Evolutionary conservation across 768 basidiomycete species (phyloP), one percentile per base, ranked within the genome.

Genomic region (Amylocystis lapponica): DNA sequence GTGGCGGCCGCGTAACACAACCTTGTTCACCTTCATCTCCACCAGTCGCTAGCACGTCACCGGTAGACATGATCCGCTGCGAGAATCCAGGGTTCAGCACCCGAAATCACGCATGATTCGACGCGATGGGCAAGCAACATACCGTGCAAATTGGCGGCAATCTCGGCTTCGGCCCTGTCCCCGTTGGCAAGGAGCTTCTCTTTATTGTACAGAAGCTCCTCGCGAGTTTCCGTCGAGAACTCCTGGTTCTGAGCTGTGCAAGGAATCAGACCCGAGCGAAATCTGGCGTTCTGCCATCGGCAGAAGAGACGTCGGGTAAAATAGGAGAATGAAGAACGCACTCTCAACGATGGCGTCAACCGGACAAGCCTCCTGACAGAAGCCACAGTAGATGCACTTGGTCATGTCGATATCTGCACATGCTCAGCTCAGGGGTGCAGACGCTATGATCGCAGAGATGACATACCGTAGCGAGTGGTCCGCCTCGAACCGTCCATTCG

Each of bases 281-380:
- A n/a, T n/a, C n/a, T 4, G 19, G 20, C 14, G 40, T 32, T 17
- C 20, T 9, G 25, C 23, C 23, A 23, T 3, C 16, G 41, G n/a
- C 16, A 8, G 21, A 12, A 13, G 21, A 9, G 16, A 7, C 20
- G 41, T 20, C 20, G 26, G 39, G 8, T 26, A 14, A 16, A 30
- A 31, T 17, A n/a, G 39, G 27, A 10, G 21, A 17, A 16, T 39
- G 22, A 5, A 10, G 9, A 27, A 50, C 90, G 52, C 61, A 95
- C 94, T 95, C 72, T 98, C 96, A 42, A 99, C 96, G 56, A 99
- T 98, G 47, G 96, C 96, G 67, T 98, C 96, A 45, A 98, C 96
- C 2, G 96, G 96, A 64, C 96, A 99, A 23, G 96, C 96, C 69
- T 98, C 96, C 67, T 98, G 95, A 66, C 96, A 98, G 75, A 97